Evolutionary conservation across 192 early-diverging fungal species (phyloP).

Genomic region (Dispira simplex): DNA sequence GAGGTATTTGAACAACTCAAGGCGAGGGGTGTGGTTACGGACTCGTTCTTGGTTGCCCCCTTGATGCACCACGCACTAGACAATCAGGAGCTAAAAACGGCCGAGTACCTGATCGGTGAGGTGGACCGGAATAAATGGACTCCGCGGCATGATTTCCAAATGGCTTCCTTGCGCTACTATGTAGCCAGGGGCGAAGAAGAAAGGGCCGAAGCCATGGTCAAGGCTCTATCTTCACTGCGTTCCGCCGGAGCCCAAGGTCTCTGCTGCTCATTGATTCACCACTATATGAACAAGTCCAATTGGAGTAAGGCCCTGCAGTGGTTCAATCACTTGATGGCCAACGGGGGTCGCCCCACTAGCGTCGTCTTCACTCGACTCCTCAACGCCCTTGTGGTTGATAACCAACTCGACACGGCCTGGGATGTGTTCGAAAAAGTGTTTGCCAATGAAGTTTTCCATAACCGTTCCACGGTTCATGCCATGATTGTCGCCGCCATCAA

Average conservation of each 20-base stretch:
- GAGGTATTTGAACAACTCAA: conserved; percentile 1
- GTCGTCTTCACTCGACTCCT: background rate
- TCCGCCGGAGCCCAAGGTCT: background rate
- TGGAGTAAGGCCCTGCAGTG: background rate
- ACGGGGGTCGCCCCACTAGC: background rate
- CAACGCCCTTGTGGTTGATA: background rate
- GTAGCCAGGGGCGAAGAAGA: background rate
- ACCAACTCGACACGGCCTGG: background rate
- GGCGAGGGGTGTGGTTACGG: background rate
- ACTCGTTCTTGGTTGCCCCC: background rate
- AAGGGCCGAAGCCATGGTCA: background rate
- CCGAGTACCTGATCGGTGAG: background rate
- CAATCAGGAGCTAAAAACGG: background rate
- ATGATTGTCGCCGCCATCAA: too few relatives aligned
- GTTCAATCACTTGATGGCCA: background rate
- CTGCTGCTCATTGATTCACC: background rate
- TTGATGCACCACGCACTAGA: background rate
- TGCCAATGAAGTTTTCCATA: background rate
- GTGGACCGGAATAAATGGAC: background rate
- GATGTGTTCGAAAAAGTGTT: background rate
- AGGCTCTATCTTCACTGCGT: background rate
- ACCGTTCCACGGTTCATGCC: too few relatives aligned
- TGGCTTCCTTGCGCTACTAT: background rate
- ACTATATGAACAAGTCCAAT: background rate
- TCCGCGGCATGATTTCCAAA: background rate